Conservation (phyloP, 1,284 basidiomycete species). For the Ceratobasidium sp. region DNA sequence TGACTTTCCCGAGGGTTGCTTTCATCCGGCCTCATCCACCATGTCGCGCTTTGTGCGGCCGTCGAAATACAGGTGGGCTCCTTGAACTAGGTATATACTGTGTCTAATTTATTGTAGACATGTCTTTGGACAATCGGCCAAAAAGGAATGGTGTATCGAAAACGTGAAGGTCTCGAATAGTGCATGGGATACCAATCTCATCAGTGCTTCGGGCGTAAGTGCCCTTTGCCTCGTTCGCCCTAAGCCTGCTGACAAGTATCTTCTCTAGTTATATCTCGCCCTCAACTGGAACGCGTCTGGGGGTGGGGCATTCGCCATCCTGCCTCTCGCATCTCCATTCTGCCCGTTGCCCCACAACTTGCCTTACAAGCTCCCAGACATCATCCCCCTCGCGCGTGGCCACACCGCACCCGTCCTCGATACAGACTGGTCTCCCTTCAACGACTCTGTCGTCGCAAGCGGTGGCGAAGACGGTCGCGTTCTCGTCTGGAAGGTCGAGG, state of each 20-base stretch:
- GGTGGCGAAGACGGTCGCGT: conserved; percentile 94
- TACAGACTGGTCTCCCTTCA: conserved; percentile 96
- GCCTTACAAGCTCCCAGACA: conserved; percentile 88
- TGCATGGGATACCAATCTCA: conserved; percentile 97
- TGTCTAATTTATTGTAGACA: conserved; percentile 65
- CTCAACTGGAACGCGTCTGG: conserved; percentile 97
- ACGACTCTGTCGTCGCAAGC: conserved; percentile 90
- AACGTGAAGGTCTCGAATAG: conserved; percentile 90
- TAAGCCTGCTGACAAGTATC: conserved; percentile 21
- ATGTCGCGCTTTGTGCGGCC: conserved; percentile 70
- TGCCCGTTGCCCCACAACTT: conserved; percentile 64
- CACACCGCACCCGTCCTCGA: conserved; percentile 86
- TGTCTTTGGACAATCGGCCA: conserved; percentile 86
- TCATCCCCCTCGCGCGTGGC: conserved; percentile 90
- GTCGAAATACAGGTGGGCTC: conserved; percentile 65
- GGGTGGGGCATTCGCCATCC: conserved; percentile 93
- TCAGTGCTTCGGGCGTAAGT: conserved; percentile 85
- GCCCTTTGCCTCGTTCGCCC: conserved; percentile 26
- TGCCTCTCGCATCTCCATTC: conserved; percentile 86
- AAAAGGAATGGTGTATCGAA: conserved; percentile 87
- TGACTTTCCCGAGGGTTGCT: conserved; percentile 14
- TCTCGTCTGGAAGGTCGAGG: conserved; percentile 88
- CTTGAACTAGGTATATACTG: background rate
- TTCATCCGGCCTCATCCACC: conserved; percentile 17
- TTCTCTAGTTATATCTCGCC: conserved; percentile 78